Base-by-base conservation (phyloP, 106 monocot genomes). In the Allium cepa region DNA sequence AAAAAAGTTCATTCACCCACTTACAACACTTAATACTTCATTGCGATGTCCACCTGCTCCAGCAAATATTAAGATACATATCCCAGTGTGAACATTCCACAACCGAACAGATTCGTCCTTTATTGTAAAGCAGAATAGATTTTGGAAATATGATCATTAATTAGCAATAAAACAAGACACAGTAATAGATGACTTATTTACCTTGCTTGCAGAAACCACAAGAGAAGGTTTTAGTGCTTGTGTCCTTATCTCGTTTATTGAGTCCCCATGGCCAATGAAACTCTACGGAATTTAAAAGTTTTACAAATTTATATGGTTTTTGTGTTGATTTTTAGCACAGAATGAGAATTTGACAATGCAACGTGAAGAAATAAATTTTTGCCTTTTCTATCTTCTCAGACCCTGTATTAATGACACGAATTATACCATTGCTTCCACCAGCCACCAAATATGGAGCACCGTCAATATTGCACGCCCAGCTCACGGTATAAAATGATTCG, bases 21-120 rank as follows among this genome's bases (percentile, higher is more conserved):
- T 79, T 90, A 99, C 93, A 75, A 99, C 99, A 79, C 93, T 99
- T 55, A 99, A 69, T 68, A 99, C 99, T 93, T 99, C 99, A 85
- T 99, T 99, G 27, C 99, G 79, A 69, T 99, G 99, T 26, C 99
- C 99, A 57, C 99, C 99, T 63, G 93, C 82, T 71, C 99, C 99
- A 59, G 99, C 93, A 80, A 99, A 99, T 75, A 99, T 81, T 75
- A 99, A 76, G 77, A 99, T 85, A 75, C 99, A 99, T n/a, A 99
- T 87, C 49, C 99, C 99, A 13, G 99, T 93, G 46, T 99, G 92
- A 11, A 93, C 83, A 79, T 99, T 99, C 99, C 99, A 99, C 48
- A 99, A 75, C 53, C 92, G 76, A 61, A 99, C 87, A 26, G 99
- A 99, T 70, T 99, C 99, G 76, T 99, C 99, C 97, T 99, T 36